phyloP scores from a whole-genome alignment of 2,329 filamentous ascomycete species.

The Pyrenophora tritici-repentis region DNA sequence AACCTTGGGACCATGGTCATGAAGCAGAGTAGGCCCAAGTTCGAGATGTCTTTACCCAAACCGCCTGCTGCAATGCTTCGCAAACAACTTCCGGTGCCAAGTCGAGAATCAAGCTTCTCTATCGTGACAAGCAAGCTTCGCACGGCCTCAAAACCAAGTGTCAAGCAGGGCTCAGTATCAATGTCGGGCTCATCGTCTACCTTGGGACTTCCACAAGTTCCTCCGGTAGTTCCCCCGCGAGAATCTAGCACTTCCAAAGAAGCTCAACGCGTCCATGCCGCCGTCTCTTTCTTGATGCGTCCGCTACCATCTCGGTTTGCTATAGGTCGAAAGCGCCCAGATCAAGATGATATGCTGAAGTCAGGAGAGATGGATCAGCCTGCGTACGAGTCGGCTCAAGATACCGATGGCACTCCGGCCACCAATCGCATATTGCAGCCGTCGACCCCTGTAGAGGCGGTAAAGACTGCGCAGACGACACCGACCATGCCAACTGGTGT shows the following conservation, averaged over 20 bases:
- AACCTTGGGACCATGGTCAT: constrained; percentile 8
- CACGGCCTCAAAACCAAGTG: constrained; percentile 27
- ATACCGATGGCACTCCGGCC: not conserved
- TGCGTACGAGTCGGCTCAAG: constrained; percentile 2
- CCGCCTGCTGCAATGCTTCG: constrained; percentile 20
- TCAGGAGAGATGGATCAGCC: constrained; percentile 7
- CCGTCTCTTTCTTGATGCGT: constrained; percentile 35
- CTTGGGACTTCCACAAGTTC: constrained; percentile 21
- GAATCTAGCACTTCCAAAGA: constrained; percentile 43
- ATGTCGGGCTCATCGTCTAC: constrained; percentile 32
- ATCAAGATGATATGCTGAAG: constrained; percentile 11
- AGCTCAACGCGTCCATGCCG: constrained; percentile 34
- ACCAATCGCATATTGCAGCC: not conserved
- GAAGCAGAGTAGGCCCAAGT: constrained; percentile 9
- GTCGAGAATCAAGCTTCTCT: constrained; percentile 27
- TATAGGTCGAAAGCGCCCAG: constrained; percentile 17
- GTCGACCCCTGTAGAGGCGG: constrained; percentile 5
- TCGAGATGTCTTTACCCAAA: constrained; percentile 20
- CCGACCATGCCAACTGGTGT: constrained; percentile 15
- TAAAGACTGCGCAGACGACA: constrained; percentile 19
- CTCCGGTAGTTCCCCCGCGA: constrained; percentile 35
- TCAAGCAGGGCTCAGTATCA: constrained; percentile 26
- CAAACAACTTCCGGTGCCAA: constrained; percentile 18
- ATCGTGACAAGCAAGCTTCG: constrained; percentile 20
- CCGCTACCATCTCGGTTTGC: constrained; percentile 22